Conservation (phyloP, 495 filamentous ascomycete species). For the Penicillium manginii region DNA sequence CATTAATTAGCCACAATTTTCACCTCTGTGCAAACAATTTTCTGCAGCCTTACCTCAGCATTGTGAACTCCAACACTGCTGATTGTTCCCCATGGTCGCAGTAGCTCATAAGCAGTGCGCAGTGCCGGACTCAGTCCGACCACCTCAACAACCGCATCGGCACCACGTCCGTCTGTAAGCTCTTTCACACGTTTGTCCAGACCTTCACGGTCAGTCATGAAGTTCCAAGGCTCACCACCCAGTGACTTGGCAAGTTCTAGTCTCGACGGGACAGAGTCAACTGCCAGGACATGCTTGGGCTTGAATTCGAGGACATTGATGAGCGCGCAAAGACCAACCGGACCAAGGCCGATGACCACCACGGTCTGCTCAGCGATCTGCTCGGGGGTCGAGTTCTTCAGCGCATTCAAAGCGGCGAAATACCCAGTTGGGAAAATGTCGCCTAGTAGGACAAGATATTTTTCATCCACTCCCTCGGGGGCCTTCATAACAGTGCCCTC, state of each 20-base stretch:
- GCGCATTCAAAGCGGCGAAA: conserved; percentile 85
- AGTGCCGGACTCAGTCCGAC: conserved; percentile 86
- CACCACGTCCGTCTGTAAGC: conserved; percentile 80
- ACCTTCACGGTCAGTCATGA: conserved; percentile 67
- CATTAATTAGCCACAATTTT: background rate
- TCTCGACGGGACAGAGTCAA: conserved; percentile 80
- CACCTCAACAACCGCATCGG: conserved; percentile 90
- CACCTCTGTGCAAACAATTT: background rate
- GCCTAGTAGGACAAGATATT: conserved; percentile 72
- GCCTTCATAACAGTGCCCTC: conserved; percentile 81
- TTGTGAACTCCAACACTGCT: conserved; percentile 93
- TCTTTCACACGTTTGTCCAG: conserved; percentile 74
- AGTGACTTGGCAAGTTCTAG: conserved; percentile 76
- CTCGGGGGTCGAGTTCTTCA: conserved; percentile 64
- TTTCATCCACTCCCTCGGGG: conserved; percentile 73
- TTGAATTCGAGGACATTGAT: conserved; percentile 80
- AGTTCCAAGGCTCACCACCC: conserved; percentile 88
- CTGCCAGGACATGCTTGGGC: conserved; percentile 81
- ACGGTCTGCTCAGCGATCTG: conserved; percentile 71
- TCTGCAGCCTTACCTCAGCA: conserved; percentile 61
- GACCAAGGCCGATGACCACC: conserved; percentile 87
- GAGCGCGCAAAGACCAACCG: conserved; percentile 85
- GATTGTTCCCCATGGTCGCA: conserved; percentile 87
- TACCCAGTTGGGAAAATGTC: conserved; percentile 78
- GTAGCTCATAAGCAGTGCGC: conserved; percentile 78